These are phyloP conservation scores for Tephrocybe sp. DNA, from an alignment of 768 basidiomycete species.

Conservation along the genomic window DNA sequence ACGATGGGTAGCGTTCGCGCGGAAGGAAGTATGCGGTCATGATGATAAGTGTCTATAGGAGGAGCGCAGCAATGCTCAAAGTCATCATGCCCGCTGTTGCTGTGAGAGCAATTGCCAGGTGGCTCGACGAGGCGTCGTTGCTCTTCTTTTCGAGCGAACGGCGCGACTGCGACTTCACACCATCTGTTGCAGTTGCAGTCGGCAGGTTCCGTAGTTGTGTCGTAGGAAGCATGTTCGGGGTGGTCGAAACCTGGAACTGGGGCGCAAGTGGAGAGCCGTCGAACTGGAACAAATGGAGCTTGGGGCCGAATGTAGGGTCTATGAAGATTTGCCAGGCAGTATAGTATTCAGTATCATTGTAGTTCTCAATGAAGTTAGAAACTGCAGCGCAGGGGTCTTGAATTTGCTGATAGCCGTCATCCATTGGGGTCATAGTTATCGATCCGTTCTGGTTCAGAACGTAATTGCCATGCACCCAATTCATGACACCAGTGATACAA, in stretches of 20 bases:
- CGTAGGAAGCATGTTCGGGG: conserved; percentile 88
- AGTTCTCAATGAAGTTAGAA: conserved; percentile 84
- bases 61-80: conserved; percentile 23
- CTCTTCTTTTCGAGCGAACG: conserved; percentile 20
- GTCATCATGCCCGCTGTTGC: conserved; percentile 27
- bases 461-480: conserved; percentile 89
- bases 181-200: conserved; percentile 19
- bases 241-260: conserved; percentile 57
- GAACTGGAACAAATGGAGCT: conserved; percentile 74
- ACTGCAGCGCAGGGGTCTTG: conserved; percentile 90
- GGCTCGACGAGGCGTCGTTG: conserved; percentile 21
- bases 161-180: conserved; percentile 19
- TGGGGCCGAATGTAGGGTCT: conserved; percentile 58
- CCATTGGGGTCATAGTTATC: conserved; percentile 67
- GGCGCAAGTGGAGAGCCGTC: conserved; percentile 80
- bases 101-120: conserved; percentile 21
- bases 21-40: conserved; percentile 5
- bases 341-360: conserved; percentile 74
- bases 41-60: conserved; percentile 26
- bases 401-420: conserved; percentile 91
- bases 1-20: conserved; percentile 7
- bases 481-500: conserved; percentile 86
- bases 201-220: conserved; percentile 54
- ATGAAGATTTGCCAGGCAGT: conserved; percentile 66
- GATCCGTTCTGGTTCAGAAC: conserved; percentile 72